Base-by-base conservation (phyloP, 768 basidiomycete species). In the Pulveroboletus sp. region DNA sequence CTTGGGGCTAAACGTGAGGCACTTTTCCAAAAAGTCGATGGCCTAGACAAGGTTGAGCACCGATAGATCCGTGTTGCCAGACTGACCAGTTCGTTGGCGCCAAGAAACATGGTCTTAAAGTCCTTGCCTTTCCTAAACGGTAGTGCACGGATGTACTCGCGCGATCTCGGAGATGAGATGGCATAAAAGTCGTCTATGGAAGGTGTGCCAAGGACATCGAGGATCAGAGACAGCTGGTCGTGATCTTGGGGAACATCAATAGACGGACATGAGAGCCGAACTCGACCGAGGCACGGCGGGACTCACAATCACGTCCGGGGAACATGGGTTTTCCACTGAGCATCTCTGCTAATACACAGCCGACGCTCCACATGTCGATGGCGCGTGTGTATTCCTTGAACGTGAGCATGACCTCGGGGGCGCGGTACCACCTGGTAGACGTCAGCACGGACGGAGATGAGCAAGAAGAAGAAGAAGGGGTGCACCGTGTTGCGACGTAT, bases 361-460 rank as follows among this genome's bases (percentile, higher is more conserved):
- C 87, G 17, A 91, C 88, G 50, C 82, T 84, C 90, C 90, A 93
- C 64, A 92, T 79, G 55, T 91, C 89, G 66, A 91, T 88, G 1
- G 87, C 87, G 29, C 81, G 80, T 6, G 92, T 94, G 66, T 97
- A 97, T 72, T 94, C 86, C 63, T 94, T 93, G 75, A 97, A 97
- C 0, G 92, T 95, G 31, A 98, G 78, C 95, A 98, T 97, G 52
- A 98, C 90, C 66, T 97, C 95, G 0, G 95, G 95, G 0, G 95
- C 95, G 25, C 95, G 84, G 65, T 97, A 98, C 95, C 95, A 97
- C 62, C 92, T 85, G 44, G 54, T 37, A 51, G 47, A 38, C 21
- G 29, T 9, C 36, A 34, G 33, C 23, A 19, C 25, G 3, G 4
- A 23, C 10, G 23, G 27, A 39, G 33, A 41, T 3, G 19, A 4